Evolutionary conservation across 2,329 filamentous ascomycete species (phyloP).

Genomic region (Mariannaea elegans): DNA sequence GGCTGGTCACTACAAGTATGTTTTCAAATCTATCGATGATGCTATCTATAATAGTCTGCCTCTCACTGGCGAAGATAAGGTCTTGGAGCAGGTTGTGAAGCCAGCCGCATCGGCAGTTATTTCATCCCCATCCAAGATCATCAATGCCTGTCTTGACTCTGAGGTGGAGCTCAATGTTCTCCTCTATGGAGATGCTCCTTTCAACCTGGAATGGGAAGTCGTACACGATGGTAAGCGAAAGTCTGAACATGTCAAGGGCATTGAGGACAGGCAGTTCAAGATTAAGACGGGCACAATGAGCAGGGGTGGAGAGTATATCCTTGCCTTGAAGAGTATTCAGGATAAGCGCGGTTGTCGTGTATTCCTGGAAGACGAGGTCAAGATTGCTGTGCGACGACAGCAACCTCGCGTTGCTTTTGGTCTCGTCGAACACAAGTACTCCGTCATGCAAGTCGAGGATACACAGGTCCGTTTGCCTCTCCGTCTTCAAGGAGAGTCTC

Average conservation of each 20-base stretch:
- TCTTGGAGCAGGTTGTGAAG: conserved; percentile 89
- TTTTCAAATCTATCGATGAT: conserved; percentile 84
- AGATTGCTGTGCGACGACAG: conserved; percentile 87
- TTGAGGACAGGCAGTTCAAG: conserved; percentile 69
- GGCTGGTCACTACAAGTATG: conserved; percentile 87
- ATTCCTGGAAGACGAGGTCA: conserved; percentile 83
- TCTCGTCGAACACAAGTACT: conserved; percentile 80
- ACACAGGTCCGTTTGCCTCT: conserved; percentile 79
- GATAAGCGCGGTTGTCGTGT: conserved; percentile 89
- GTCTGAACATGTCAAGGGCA: conserved; percentile 70
- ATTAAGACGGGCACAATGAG: conserved; percentile 79
- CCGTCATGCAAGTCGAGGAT: conserved; percentile 79
- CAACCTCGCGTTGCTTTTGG: conserved; percentile 89
- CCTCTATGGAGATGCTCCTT: conserved; percentile 85
- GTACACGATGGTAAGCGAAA: conserved; percentile 88
- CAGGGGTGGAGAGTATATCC: conserved; percentile 88
- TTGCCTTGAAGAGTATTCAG: conserved; percentile 85
- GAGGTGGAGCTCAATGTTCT: conserved; percentile 77
- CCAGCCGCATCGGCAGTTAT: conserved; percentile 86
- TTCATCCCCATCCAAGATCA: conserved; percentile 59
- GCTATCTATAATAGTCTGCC: conserved; percentile 76
- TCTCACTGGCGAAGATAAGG: conserved; percentile 67
- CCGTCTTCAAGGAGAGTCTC: conserved; percentile 83
- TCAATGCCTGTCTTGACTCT: conserved; percentile 84
- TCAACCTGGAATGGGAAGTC: conserved; percentile 90